Evolutionary conservation across 1,284 basidiomycete genomes (phyloP).

Genomic region (Sphagnurus paluster): DNA sequence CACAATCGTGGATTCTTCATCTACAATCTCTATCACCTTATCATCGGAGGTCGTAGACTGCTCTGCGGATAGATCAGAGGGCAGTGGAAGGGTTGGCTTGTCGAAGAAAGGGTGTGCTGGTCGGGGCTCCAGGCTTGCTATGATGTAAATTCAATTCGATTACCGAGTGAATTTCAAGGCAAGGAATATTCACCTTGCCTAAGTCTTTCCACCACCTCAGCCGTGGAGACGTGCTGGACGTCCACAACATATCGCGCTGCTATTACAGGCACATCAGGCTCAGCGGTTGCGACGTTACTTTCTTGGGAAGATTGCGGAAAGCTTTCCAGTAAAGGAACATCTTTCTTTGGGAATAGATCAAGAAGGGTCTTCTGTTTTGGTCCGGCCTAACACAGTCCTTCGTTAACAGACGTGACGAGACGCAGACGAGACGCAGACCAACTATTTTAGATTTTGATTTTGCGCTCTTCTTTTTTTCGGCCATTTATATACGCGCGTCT

Average conservation of each 20-base stretch:
- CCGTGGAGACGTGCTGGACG: conserved; percentile 3
- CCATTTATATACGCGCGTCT: conserved; percentile 12
- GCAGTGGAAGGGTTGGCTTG: conserved; percentile 4
- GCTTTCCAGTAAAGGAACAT: background rate
- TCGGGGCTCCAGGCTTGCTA: conserved; percentile 18
- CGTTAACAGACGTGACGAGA: conserved; percentile 7
- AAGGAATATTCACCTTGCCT: conserved; percentile 12
- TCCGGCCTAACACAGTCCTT: conserved; percentile 6
- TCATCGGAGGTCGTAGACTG: background rate
- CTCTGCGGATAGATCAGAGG: background rate
- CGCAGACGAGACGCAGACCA: conserved; percentile 10
- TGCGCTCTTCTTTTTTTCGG: conserved; percentile 18
- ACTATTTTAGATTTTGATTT: conserved; percentile 25
- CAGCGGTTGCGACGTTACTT: background rate
- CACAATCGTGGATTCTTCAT: background rate
- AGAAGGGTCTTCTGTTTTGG: conserved; percentile 35
- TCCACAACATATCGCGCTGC: background rate
- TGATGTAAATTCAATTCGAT: background rate
- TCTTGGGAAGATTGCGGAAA: background rate
- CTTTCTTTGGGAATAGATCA: conserved; percentile 33
- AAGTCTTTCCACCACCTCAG: conserved; percentile 10
- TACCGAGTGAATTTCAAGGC: background rate
- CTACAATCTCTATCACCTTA: background rate
- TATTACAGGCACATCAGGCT: background rate
- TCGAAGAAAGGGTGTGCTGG: conserved; percentile 20